Percentiles rank a stretch among this genome's conserved stretches.
Evolutionary conservation across 1,284 basidiomycete species (phyloP).

Genomic region (Papiliotrema terrestris): DNA sequence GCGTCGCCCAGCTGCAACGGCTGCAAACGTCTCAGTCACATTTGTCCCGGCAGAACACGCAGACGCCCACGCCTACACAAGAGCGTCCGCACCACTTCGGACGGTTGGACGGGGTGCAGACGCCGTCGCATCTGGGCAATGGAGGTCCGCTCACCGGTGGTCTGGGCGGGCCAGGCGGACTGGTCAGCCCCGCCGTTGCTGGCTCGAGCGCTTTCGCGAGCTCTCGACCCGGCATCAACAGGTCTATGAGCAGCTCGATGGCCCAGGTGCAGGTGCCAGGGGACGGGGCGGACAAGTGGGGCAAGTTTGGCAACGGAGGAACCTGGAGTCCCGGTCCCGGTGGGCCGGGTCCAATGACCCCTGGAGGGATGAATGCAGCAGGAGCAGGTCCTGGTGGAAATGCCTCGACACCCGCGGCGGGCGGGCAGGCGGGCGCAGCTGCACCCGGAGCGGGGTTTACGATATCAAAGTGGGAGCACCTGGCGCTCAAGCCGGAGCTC

Average conservation of each 20-base stretch:
- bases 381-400: neutral
- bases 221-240: constrained; percentile 15
- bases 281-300: constrained; percentile 15
- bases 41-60: constrained; percentile 9
- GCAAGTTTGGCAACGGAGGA: neutral
- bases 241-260: constrained; percentile 17
- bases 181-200: neutral
- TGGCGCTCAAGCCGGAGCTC: constrained; percentile 79
- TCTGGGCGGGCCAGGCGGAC: neutral
- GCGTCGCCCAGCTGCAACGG: constrained; percentile 69
- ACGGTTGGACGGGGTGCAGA: neutral
- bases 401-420: too few species aligned
- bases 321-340: constrained; percentile 4
- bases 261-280: constrained; percentile 1
- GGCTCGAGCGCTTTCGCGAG: neutral
- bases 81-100: neutral
- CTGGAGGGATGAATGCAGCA: neutral
- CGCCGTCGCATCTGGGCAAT: neutral
- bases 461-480: constrained; percentile 94
- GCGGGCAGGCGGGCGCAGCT: constrained; percentile 39
- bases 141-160: neutral
- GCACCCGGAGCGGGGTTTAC: constrained; percentile 72
- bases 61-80: neutral
- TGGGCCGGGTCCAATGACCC: neutral
- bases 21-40: constrained; percentile 23